Base-by-base conservation (phyloP, 169 alveolate species). In the Theileria parva region DNA sequence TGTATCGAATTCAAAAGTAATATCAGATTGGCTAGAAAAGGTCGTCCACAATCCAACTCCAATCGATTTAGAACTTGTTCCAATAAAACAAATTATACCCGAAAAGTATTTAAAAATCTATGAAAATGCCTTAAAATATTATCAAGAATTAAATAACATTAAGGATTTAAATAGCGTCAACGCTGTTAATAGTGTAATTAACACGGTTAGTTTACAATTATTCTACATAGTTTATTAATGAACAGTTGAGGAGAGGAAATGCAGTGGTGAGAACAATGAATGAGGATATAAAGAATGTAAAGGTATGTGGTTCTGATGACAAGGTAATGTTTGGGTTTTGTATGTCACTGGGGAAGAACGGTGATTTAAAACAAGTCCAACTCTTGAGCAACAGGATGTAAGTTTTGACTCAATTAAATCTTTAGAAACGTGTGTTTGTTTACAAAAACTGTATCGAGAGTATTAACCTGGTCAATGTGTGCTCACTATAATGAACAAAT, bases 11-110 rank as follows among this genome's bases (percentile, higher is more conserved):
- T 69, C 80, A n/a, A 73, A 71, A 1, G 83, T 53, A n/a, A 51
- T 84, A 37, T 75, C 74, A 50, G 81, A 84, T 8, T 84, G 90
- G 90, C 61, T 77, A n/a, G 57, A 21, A 55, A 39, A 69, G 23
- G 86, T 84, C 9, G 63, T 68, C 4, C n/a, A 23, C 21, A 84
- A 84, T 57, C 90, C 90, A 1, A 85, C 79, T 1, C 90, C 90
- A 9, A 84, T 84, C 2, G 68, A 77, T 37, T 64, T 65, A 7
- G 90, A 84, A 30, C 72, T 77, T 34, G 23, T 50, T 8, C 57
- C 87, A 19, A 13, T 84, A 32, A 34, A 4, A 37, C 81, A 84
- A 28, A 28, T 77, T n/a, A 60, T 84, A 67, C 65, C 70, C 3
- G 72, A 68, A 2, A 53, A 78, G 12, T 51, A 80, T 15, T 55